phyloP scores from a whole-genome alignment of 106 monocot genomes.

The Apostasia ramifera region DNA sequence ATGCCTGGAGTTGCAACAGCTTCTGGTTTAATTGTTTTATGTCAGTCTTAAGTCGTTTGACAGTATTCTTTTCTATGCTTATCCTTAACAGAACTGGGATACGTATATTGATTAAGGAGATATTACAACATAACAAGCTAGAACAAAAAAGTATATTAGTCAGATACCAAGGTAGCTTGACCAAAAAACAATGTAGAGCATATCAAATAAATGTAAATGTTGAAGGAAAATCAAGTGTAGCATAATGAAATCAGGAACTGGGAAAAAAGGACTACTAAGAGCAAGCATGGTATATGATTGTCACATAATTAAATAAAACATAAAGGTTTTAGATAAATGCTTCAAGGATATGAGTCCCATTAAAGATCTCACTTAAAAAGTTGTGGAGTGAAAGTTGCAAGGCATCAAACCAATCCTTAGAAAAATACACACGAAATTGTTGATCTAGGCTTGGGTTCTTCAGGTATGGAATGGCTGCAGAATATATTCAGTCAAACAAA shows the following conservation, averaged over 20 bases:
- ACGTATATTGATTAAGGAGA: constrained; percentile 70
- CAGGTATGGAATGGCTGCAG: constrained; percentile 88
- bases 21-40: constrained; percentile 91
- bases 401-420: constrained; percentile 89
- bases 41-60: constrained; percentile 79
- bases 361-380: constrained; percentile 90
- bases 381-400: constrained; percentile 75
- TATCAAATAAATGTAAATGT: too few relatives aligned
- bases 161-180: too few relatives aligned
- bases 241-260: too few relatives aligned
- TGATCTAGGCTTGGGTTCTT: constrained; percentile 85
- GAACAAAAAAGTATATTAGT: background rate
- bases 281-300: too few relatives aligned
- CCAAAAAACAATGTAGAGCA: too few relatives aligned
- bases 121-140: background rate
- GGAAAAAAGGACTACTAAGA: too few relatives aligned
- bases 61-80: constrained; percentile 81
- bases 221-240: too few relatives aligned
- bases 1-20: constrained; percentile 81
- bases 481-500: constrained; percentile 3
- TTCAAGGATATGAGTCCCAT: constrained; percentile 87
- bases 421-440: constrained; percentile 89
- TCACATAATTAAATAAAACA: background rate
- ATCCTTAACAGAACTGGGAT: constrained; percentile 85
- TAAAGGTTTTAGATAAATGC: background rate